phyloP scores from a whole-genome alignment of 352 stramenopile genomes.

The Pythium grandisporangium region DNA sequence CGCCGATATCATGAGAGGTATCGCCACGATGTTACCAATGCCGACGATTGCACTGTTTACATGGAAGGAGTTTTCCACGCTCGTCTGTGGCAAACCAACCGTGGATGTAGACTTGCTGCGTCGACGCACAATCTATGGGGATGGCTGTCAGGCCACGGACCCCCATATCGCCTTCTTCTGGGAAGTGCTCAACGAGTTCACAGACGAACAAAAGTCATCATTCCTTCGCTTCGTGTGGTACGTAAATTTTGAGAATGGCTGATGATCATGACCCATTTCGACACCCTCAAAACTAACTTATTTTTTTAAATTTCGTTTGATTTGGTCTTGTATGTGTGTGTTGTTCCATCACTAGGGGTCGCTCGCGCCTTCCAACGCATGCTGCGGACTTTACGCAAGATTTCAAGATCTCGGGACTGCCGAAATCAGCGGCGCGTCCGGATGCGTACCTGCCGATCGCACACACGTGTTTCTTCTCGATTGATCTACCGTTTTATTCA shows the following conservation, averaged over 20 bases:
- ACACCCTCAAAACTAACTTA: too few species aligned
- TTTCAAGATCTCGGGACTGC: slow-evolving; percentile 84
- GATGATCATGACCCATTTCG: too few species aligned
- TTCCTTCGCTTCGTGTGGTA: slow-evolving; percentile 87
- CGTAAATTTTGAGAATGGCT: too few species aligned
- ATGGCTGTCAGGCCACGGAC: slow-evolving; percentile 80
- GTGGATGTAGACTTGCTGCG: slow-evolving; percentile 85
- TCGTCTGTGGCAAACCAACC: slow-evolving; percentile 85
- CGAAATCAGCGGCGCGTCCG: slow-evolving; percentile 58
- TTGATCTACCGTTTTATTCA: slow-evolving; percentile 75
- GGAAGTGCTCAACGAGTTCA: slow-evolving; percentile 83
- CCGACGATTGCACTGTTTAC: slow-evolving; percentile 77
- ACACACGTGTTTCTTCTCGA: slow-evolving; percentile 87
- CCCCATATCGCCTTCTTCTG: slow-evolving; percentile 88
- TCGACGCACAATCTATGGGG: slow-evolving; percentile 84
- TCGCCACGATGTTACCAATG: slow-evolving; percentile 82
- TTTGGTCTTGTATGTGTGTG: slow-evolving; percentile 3
- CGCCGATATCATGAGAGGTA: slow-evolving; percentile 56
- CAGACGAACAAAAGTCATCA: slow-evolving; percentile 82
- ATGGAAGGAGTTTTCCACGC: slow-evolving; percentile 82
- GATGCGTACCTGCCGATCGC: slow-evolving; percentile 83
- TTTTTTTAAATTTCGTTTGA: slow-evolving; percentile 5
- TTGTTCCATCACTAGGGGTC: slow-evolving; percentile 23
- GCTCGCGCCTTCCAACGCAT: slow-evolving; percentile 85
- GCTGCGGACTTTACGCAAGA: slow-evolving; percentile 84